These are phyloP conservation scores for Zasmidium citrigriseum DNA, from an alignment of 2,329 filamentous ascomycete genomes.

Conservation along the genomic window DNA sequence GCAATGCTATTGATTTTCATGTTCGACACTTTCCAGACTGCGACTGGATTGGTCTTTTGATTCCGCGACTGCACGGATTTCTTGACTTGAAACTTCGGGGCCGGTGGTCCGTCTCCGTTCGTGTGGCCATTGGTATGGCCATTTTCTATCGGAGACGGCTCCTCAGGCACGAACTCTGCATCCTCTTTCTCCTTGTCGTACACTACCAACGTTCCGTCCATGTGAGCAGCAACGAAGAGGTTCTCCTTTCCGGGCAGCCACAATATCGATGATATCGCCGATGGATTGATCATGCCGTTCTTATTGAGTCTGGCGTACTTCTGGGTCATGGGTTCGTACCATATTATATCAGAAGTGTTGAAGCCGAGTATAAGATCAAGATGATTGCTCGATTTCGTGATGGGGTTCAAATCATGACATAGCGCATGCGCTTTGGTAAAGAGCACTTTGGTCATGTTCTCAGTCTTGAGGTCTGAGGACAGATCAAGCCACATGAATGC, in stretches of 20 bases:
- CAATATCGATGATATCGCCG: constrained; percentile 80
- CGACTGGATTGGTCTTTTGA: constrained; percentile 89
- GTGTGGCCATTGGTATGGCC: constrained; percentile 27
- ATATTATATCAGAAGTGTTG: constrained; percentile 94
- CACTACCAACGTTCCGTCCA: constrained; percentile 86
- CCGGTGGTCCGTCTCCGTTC: constrained; percentile 18
- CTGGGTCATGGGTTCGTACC: constrained; percentile 96
- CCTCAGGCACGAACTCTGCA: constrained; percentile 71
- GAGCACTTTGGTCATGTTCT: constrained; percentile 91
- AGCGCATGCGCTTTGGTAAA: constrained; percentile 96
- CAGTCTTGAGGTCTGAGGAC: constrained; percentile 73
- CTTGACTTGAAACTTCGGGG: constrained; percentile 64
- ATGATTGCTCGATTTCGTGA: constrained; percentile 77
- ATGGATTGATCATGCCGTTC: constrained; percentile 87
- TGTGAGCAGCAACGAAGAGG: constrained; percentile 86
- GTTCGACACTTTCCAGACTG: constrained; percentile 89
- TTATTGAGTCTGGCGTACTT: constrained; percentile 96
- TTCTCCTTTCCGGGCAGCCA: constrained; percentile 96
- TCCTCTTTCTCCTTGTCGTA: constrained; percentile 99
- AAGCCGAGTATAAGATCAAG: constrained; percentile 94
- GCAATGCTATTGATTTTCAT: constrained; percentile 88
- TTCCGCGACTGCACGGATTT: constrained; percentile 94
- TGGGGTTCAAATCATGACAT: constrained; percentile 86
- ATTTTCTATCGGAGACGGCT: constrained; percentile 29
- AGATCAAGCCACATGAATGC: constrained; percentile 96